Base-by-base conservation (phyloP, 768 basidiomycete genomes). In the Antrodiella citrinella region DNA sequence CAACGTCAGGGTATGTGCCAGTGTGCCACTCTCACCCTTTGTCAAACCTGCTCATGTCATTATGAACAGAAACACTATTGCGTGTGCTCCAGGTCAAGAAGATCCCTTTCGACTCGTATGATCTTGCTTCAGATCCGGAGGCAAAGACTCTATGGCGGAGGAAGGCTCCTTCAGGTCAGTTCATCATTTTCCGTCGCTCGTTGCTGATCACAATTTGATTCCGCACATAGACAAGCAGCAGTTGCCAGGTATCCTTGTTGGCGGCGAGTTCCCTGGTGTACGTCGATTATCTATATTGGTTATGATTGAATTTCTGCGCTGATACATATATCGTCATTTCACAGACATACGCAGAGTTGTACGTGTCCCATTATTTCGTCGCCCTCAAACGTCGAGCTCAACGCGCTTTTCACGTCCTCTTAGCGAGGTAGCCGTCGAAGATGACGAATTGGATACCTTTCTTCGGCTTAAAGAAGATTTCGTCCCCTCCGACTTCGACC, bases 391-490 rank as follows among this genome's bases (percentile, higher is more conserved):
- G 7, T 35, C 30, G 30, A 35, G 7, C 15, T 35, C 30, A 15
- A 35, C 7, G 7, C 30, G 30, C 30, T 15, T 35, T 15, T 35
- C 30, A 35, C 30, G 35, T 18, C 35, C 35, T 18, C 15, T 9
- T 18, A 91, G 88, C 55, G 91, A 91, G 69, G 86, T 87, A 58
- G 88, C 91, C 5, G 90, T 91, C 25, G 90, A 92, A 66, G 80
- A 75, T 59, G 77, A 70, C 52, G 85, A 87, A 54, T 78, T 91
- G 20, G 78, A 82, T 24, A 67, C 58, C 1, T 91, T 88, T 67
- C 69, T 92, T 25, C 78, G 84, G 12, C 73, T 83, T 19, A 83
- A 84, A 4, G 90, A 92, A 57, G 67, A 69, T 12, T 92, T 81
- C 76, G 70, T 84, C 49, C 68, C 68, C 4, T 65, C 78, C 45